These are phyloP conservation scores for Microascus cirrosus DNA, from an alignment of 2,329 filamentous ascomycete species.

Conservation along the genomic window DNA sequence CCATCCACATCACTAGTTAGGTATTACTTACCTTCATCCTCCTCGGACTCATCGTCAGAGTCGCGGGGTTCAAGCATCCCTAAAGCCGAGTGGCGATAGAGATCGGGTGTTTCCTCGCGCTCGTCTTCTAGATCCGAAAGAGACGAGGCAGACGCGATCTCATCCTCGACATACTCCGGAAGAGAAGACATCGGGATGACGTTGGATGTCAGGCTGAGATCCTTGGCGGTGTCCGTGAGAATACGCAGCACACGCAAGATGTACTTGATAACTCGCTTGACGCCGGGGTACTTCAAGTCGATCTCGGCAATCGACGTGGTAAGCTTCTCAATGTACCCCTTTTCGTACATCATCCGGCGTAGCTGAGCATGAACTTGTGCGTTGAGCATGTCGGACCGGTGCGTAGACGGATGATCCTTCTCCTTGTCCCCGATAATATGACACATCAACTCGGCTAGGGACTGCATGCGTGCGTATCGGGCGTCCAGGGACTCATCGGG, in stretches of 20 bases:
- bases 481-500: constrained; percentile 72
- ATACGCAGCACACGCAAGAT: constrained; percentile 83
- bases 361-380: constrained; percentile 67
- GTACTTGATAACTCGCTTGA: constrained; percentile 92
- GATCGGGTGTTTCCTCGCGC: constrained; percentile 88
- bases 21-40: constrained; percentile 38
- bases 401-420: constrained; percentile 37
- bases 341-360: constrained; percentile 94
- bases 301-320: constrained; percentile 91
- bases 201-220: constrained; percentile 64
- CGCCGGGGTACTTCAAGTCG: constrained; percentile 85
- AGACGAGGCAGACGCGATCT: constrained; percentile 78
- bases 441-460: constrained; percentile 82
- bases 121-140: constrained; percentile 80
- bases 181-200: constrained; percentile 57
- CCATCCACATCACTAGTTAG: not conserved
- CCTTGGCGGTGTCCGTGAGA: constrained; percentile 76
- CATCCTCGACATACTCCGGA: constrained; percentile 65
- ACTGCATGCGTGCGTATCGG: constrained; percentile 81
- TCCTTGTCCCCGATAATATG: constrained; percentile 79
- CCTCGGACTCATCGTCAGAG: constrained; percentile 37
- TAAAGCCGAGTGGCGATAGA: constrained; percentile 91
- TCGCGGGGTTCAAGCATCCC: constrained; percentile 84
- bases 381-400: constrained; percentile 26
- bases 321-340: constrained; percentile 81